These are phyloP conservation scores for Mitragyna speciosa DNA, from an alignment of 257 asterid species.

Conservation along the genomic window DNA sequence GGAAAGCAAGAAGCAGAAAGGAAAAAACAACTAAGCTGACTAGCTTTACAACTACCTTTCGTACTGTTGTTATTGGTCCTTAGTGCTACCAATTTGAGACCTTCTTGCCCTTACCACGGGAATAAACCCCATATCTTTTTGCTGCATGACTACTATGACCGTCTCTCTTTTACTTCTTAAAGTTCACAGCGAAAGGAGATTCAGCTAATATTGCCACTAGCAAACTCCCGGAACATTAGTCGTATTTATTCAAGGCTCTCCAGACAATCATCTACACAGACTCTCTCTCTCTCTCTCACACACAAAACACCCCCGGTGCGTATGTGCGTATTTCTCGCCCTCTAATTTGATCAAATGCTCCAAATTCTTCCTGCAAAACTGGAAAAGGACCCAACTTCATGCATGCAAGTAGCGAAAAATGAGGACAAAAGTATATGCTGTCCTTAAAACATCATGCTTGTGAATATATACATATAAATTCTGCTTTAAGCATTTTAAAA, in stretches of 20 bases:
- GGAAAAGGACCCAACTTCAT: neutral
- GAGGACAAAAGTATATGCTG: neutral
- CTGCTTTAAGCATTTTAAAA: neutral
- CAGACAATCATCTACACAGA: neutral
- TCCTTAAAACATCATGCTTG: too few relatives aligned
- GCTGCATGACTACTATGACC: neutral
- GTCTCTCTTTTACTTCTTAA: neutral
- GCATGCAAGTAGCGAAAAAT: neutral
- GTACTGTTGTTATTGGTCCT: neutral
- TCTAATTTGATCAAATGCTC: neutral
- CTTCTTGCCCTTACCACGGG: neutral
- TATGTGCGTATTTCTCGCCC: neutral
- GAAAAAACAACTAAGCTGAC: neutral
- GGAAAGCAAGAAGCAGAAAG: too few relatives aligned
- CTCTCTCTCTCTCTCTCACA: neutral
- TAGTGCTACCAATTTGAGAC: neutral
- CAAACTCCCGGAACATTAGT: neutral
- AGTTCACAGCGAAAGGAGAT: neutral
- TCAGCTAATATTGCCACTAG: neutral
- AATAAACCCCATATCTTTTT: neutral
- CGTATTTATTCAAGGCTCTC: too few relatives aligned
- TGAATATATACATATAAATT: neutral
- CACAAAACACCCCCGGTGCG: too few relatives aligned
- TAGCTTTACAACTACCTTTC: neutral
- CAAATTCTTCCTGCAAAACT: neutral